Evolutionary conservation across 306 rosid species (phyloP).

Genomic region (Trifolium dubium): DNA sequence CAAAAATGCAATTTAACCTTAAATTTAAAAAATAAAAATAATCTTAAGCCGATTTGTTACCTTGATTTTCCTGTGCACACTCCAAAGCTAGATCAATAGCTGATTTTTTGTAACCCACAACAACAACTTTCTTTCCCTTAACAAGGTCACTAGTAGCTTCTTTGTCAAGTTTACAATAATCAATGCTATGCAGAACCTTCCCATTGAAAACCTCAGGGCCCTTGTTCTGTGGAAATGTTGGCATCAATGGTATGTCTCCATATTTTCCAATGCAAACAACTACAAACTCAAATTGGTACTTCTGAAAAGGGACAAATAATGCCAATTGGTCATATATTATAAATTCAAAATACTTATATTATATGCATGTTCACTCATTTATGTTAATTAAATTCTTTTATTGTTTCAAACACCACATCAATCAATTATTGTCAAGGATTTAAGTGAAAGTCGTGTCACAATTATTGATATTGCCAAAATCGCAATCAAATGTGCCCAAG

Average conservation of each 20-base stretch:
- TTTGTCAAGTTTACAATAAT: slow-evolving; percentile 69
- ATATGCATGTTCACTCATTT: too few relatives aligned
- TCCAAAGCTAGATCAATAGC: slow-evolving; percentile 73
- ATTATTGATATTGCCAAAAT: not conserved
- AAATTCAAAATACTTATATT: not conserved
- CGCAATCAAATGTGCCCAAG: not conserved
- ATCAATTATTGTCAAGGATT: not conserved
- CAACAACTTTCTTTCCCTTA: slow-evolving; percentile 64
- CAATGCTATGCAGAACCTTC: slow-evolving; percentile 56
- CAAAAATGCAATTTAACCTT: too few relatives aligned
- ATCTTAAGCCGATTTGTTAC: slow-evolving; percentile 22
- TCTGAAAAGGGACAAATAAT: slow-evolving; percentile 41
- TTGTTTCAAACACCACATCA: not conserved
- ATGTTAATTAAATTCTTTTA: not conserved
- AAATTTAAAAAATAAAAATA: too few relatives aligned
- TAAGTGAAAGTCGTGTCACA: too few relatives aligned
- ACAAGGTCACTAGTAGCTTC: slow-evolving; percentile 55
- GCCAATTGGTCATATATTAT: not conserved
- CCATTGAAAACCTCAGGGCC: slow-evolving; percentile 71
- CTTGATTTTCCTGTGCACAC: slow-evolving; percentile 70
- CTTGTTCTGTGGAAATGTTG: slow-evolving; percentile 50
- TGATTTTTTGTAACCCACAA: slow-evolving; percentile 71
- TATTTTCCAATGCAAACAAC: slow-evolving; percentile 72
- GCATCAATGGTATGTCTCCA: slow-evolving; percentile 59
- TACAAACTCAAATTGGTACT: slow-evolving; percentile 59